Evolutionary conservation across 75 land plant species (phyloP), one percentile per base, ranked within the genome.

Genomic region (Selaginella tamariscina): DNA sequence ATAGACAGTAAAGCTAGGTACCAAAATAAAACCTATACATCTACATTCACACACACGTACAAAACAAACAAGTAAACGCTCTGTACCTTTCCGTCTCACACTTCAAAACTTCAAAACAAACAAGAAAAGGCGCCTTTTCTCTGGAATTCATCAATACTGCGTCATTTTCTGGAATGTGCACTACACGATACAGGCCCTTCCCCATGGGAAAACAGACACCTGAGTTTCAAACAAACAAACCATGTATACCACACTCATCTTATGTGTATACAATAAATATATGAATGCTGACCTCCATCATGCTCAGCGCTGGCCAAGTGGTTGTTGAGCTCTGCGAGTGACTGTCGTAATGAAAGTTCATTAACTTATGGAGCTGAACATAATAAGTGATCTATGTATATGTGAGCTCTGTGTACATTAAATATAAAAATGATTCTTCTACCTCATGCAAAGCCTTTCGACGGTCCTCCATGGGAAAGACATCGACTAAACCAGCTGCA

Each of bases 141-240:
- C 99, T 88, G 22, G 99, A 95, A 73, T 95, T 95, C 64, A 95
- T 71, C 32, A 95, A 86, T 54, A 88, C 87, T 31, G 89, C 89
- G 70, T 95, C 99, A 68, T 91, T 91, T 75, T 82, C 99, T 30
- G 97, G 99, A 31, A 95, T 86, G 68, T 95, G 86, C 56, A 95
- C 76, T 30, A 95, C 97, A 32, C 97, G 86, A 68, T 86, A 86
- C 84, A 95, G 72, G 13, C 93, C 97, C 68, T 82, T 95, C 26
- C 99, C 99, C 88, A 95, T 81, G 9, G 99, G 99, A 72, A 91
- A 95, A 74, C 97, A 91, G 8, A 95, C 81, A 44, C 99, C 99
- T 95, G 77, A 31, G 49, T 39, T 39, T 5, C 11, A 39, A 39
- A 39, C 49, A 5, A 39, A 39, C 5, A 39, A n/a, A n/a, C n/a